Percentiles rank a stretch among this genome's conserved stretches.
Conservation (phyloP, 2,329 filamentous ascomycete genomes). For the Claviceps capensis region DNA sequence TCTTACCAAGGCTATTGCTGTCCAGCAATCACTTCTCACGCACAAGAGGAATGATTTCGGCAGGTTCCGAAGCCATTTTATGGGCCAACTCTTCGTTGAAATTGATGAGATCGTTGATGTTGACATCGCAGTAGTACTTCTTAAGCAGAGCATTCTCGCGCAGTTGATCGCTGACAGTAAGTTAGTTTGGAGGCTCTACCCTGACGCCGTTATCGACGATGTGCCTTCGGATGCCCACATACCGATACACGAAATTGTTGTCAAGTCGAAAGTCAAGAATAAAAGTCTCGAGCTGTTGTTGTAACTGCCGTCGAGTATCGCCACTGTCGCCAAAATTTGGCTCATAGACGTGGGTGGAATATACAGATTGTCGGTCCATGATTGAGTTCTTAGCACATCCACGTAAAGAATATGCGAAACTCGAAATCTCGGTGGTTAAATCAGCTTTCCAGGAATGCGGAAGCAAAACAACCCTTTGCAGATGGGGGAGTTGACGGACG, state of each 20-base stretch:
- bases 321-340: slow-evolving; percentile 50
- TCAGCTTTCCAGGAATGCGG: not conserved
- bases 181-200: slow-evolving; percentile 5
- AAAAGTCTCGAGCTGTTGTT: slow-evolving; percentile 75
- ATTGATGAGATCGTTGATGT: slow-evolving; percentile 88
- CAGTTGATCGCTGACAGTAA: slow-evolving; percentile 66
- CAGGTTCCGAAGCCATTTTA: slow-evolving; percentile 75
- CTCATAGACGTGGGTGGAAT: slow-evolving; percentile 69
- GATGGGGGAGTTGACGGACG: not conserved
- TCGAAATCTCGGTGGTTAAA: not conserved
- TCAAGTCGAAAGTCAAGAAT: slow-evolving; percentile 89
- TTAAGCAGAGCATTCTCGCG: slow-evolving; percentile 89
- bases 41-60: slow-evolving; percentile 84
- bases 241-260: slow-evolving; percentile 92
- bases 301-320: slow-evolving; percentile 58
- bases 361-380: slow-evolving; percentile 85
- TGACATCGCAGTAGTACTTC: slow-evolving; percentile 90
- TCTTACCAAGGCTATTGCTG: no score
- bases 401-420: not conserved
- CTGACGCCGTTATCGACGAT: not conserved
- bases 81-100: slow-evolving; percentile 94
- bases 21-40: slow-evolving; percentile 14
- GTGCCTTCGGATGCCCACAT: slow-evolving; percentile 11
- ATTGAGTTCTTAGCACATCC: not conserved
- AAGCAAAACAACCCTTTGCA: not conserved